Conservation (phyloP, 1,284 basidiomycete genomes). For the Thecaphora frezii region DNA sequence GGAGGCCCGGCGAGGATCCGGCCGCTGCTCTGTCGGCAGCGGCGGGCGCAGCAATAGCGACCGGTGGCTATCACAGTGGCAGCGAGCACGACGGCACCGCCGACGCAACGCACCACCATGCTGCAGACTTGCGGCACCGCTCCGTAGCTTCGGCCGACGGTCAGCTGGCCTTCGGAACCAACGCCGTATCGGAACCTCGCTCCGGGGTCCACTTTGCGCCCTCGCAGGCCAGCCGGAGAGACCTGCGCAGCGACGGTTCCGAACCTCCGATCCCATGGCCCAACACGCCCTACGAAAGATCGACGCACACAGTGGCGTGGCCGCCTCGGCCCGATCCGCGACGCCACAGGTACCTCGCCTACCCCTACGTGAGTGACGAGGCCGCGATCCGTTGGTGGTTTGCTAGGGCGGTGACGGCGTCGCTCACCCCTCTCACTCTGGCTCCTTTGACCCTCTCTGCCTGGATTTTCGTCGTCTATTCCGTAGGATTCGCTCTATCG, state of each 20-base stretch:
- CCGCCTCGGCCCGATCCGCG: conserved; percentile 29
- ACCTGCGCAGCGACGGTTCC: conserved; percentile 7
- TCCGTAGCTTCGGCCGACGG: neutral
- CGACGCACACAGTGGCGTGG: conserved; percentile 29
- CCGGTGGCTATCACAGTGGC: no score
- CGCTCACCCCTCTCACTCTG: no score
- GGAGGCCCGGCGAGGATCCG: conserved; percentile 34
- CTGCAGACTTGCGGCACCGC: no score
- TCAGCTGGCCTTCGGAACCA: neutral
- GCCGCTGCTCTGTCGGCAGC: conserved; percentile 4
- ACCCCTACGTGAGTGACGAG: conserved; percentile 12
- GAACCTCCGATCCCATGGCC: conserved; percentile 35
- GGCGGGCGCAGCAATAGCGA: no score
- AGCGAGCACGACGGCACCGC: no score
- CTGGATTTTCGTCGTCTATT: neutral
- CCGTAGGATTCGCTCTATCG: conserved; percentile 27
- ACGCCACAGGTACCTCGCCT: conserved; percentile 34
- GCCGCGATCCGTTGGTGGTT: neutral
- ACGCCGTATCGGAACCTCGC: neutral
- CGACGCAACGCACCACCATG: no score
- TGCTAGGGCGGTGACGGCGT: no score
- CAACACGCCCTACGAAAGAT: conserved; percentile 31
- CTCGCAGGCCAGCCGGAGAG: no score
- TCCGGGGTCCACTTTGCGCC: no score
- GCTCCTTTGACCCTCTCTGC: neutral